Evolutionary conservation across 1,139 yeast genomes (phyloP), one percentile per base, ranked within the genome.

Genomic region (Yamadazyma pseudoaaseri): DNA sequence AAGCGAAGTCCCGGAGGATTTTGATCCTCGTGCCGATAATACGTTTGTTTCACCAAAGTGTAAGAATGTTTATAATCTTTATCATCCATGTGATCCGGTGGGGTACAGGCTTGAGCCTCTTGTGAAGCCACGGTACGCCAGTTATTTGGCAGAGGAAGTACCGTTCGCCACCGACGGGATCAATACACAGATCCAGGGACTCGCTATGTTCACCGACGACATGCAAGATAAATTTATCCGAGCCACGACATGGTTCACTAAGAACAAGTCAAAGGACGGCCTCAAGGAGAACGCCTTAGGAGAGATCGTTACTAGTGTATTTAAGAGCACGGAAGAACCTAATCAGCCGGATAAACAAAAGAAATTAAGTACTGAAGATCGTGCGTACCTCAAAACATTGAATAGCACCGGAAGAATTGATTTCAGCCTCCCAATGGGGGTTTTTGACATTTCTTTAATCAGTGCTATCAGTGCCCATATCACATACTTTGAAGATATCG

Each of bases 71-170:
- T 89, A 83, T 61, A 89, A 89, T 51, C 59, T 89, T 4, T 86
- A 83, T 61, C 95, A 90, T 49, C 86, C 90, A 0, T 81, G 94
- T 48, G 97, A 89, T 52, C 95, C 96, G 0, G 81, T 89, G 17
- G 90, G 94, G 0, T 86, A 87, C 52, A 65, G 97, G 36, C 60
- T 87, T 41, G 97, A 89, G 53, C 97, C 97, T 1, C 60, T 89
- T 38, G 72, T 87, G 4, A 68, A 73, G 29, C 70, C 78, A 3
- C 54, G 61, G 10, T 73, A 83, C 48, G 68, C 83, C 0, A 56
- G 67, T 6, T 65, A 76, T 44, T 73, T 76, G 44, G 89, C 95
- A 0, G 80, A 66, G 33, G 58, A 60, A n/a, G 70, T 79, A 8
- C 79, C 84, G 2, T 79, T 74, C 49, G 79, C 82, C 0, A 53